Conservation (phyloP, 1,284 basidiomycete genomes). For the Pisolithus thermaeus region DNA sequence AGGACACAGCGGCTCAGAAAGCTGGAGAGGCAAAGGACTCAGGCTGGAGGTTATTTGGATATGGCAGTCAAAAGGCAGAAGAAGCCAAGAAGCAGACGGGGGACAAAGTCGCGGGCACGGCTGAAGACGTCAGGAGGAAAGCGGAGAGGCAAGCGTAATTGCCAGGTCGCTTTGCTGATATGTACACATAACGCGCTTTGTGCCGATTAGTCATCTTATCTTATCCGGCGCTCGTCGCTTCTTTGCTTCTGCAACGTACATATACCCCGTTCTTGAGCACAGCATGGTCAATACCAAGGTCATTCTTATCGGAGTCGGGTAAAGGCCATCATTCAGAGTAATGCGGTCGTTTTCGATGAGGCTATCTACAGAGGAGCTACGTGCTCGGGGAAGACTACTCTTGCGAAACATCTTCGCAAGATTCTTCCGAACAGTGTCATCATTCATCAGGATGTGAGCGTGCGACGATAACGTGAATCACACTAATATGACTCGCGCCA, state of each 20-base stretch:
- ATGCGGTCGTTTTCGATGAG: neutral
- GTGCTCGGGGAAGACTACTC: slow-evolving; percentile 90
- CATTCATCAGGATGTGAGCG: slow-evolving; percentile 85
- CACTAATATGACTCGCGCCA: neutral
- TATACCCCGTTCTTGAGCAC: neutral
- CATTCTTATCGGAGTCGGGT: slow-evolving; percentile 67
- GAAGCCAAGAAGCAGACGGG: slow-evolving; percentile 29
- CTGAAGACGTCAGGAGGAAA: slow-evolving; percentile 37
- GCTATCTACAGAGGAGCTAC: slow-evolving; percentile 57
- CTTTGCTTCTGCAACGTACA: neutral
- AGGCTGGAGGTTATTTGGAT: slow-evolving; percentile 56
- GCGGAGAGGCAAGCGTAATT: slow-evolving; percentile 24
- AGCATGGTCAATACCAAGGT: slow-evolving; percentile 32
- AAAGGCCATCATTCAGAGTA: neutral
- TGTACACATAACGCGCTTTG: neutral
- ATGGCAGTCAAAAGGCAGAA: slow-evolving; percentile 44
- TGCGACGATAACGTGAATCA: neutral
- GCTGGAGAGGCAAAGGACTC: slow-evolving; percentile 41
- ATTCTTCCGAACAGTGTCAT: slow-evolving; percentile 77
- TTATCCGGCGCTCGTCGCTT: neutral
- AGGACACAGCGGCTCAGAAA: slow-evolving; percentile 21
- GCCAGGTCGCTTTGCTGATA: too few relatives aligned
- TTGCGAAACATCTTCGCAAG: slow-evolving; percentile 81
- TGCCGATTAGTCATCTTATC: neutral
- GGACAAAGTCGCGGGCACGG: slow-evolving; percentile 32